Conservation (phyloP, 148 eudicot genomes). For the Salicornia ramosissima region DNA sequence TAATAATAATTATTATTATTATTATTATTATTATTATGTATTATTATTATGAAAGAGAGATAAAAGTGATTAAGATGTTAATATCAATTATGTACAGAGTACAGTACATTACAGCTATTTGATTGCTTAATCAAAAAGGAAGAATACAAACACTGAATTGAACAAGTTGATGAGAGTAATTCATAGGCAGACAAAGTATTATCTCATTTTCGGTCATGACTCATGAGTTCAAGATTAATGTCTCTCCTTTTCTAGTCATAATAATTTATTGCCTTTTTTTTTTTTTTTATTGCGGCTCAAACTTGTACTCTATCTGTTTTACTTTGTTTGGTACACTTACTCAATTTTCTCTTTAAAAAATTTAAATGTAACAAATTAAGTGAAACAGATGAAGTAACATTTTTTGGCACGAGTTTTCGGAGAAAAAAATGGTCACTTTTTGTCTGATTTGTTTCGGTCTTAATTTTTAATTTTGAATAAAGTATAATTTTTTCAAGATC, state of each 20-base stretch:
- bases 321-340: no score
- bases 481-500: no score
- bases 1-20: no score
- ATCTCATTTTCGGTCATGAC: slow-evolving; percentile 3
- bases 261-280: slow-evolving; percentile 5
- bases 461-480: no score
- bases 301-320: no score
- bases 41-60: neutral
- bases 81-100: neutral
- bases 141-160: neutral
- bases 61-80: neutral
- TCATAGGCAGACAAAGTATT: slow-evolving; percentile 4
- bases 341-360: no score
- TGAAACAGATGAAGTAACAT: no score
- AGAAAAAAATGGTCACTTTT: no score
- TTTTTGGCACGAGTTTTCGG: no score
- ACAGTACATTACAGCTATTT: neutral
- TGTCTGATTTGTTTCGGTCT: no score
- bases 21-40: no score
- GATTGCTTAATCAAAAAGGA: neutral
- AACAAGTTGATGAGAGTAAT: neutral
- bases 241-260: slow-evolving; percentile 12
- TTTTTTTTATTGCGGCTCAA: neutral
- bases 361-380: no score
- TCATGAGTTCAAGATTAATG: neutral